Percentiles rank a stretch among this genome's conserved stretches.
These are phyloP conservation scores for Trypanosoma rangeli DNA, from an alignment of 208 protist genomes.

Conservation along the genomic window DNA sequence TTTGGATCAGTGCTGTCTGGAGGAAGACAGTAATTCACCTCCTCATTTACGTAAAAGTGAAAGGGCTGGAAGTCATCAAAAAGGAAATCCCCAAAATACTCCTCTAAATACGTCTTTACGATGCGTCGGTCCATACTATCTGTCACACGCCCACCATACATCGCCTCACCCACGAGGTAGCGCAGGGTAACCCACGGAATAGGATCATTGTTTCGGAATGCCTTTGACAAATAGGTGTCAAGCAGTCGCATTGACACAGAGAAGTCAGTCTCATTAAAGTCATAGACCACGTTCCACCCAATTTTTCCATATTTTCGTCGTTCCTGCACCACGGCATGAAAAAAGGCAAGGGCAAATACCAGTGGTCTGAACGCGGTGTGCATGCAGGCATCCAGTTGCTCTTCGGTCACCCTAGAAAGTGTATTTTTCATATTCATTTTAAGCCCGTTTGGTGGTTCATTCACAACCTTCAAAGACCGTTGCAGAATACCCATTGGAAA, in stretches of 20 bases:
- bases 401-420: constrained; percentile 96
- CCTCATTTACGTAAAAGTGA: constrained; percentile 94
- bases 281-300: constrained; percentile 99
- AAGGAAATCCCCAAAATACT: constrained; percentile 99
- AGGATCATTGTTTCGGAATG: constrained; percentile 89
- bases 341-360: constrained; percentile 98
- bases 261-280: constrained; percentile 99
- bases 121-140: constrained; percentile 98
- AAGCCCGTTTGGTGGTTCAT: constrained; percentile 98
- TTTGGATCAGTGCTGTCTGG: constrained; percentile 61
- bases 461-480: constrained; percentile 97
- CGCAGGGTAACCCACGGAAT: constrained; percentile 98
- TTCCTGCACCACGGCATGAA: constrained; percentile 99
- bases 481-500: constrained; percentile 99
- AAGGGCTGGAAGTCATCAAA: constrained; percentile 99
- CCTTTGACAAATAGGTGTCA: constrained; percentile 98
- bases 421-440: constrained; percentile 99
- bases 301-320: constrained; percentile 97
- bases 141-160: constrained; percentile 99
- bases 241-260: constrained; percentile 96
- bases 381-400: constrained; percentile 92
- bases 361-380: constrained; percentile 97
- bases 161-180: constrained; percentile 99
- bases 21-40: constrained; percentile 93
- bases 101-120: constrained; percentile 98